phyloP scores from a whole-genome alignment of 257 asterid genomes.

The Penstemon eatonii region DNA sequence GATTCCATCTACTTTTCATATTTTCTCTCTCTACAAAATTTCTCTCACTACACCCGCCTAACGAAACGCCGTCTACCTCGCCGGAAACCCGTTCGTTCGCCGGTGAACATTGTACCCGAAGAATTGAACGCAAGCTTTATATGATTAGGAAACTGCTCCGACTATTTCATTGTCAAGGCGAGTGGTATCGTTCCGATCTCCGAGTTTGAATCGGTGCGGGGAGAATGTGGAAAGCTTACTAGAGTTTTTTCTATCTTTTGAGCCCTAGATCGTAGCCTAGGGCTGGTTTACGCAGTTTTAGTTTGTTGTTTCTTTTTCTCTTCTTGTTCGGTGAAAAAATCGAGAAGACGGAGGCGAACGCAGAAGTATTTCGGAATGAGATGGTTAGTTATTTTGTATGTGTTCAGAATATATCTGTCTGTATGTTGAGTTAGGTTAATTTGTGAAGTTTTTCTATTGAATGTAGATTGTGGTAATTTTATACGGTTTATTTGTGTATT shows the following conservation, averaged over 20 bases:
- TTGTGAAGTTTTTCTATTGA: not conserved
- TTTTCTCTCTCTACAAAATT: slow-evolving; percentile 34
- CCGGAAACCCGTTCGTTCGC: slow-evolving; percentile 52
- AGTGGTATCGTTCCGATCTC: slow-evolving; percentile 60
- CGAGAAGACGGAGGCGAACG: slow-evolving; percentile 54
- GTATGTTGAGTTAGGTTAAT: not conserved
- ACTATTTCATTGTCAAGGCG: slow-evolving; percentile 33
- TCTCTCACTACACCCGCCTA: slow-evolving; percentile 35
- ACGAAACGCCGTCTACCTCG: slow-evolving; percentile 27
- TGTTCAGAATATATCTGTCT: not conserved
- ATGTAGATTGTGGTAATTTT: slow-evolving; percentile 30
- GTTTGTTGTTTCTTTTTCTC: slow-evolving; percentile 20
- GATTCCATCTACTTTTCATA: slow-evolving; percentile 56
- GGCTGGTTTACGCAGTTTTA: slow-evolving; percentile 36
- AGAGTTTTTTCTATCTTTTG: slow-evolving; percentile 29
- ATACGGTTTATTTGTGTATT: slow-evolving; percentile 26
- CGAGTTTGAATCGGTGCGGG: slow-evolving; percentile 46
- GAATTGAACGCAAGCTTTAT: slow-evolving; percentile 16
- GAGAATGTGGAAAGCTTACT: slow-evolving; percentile 72
- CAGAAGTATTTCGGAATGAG: slow-evolving; percentile 63
- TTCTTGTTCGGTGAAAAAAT: slow-evolving; percentile 29
- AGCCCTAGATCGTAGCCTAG: slow-evolving; percentile 59
- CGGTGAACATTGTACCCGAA: slow-evolving; percentile 36
- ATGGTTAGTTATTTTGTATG: slow-evolving; percentile 55
- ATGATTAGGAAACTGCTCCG: slow-evolving; percentile 7